Evolutionary conservation across 2,329 filamentous ascomycete genomes (phyloP).

Genomic region (Fusarium chuoi): DNA sequence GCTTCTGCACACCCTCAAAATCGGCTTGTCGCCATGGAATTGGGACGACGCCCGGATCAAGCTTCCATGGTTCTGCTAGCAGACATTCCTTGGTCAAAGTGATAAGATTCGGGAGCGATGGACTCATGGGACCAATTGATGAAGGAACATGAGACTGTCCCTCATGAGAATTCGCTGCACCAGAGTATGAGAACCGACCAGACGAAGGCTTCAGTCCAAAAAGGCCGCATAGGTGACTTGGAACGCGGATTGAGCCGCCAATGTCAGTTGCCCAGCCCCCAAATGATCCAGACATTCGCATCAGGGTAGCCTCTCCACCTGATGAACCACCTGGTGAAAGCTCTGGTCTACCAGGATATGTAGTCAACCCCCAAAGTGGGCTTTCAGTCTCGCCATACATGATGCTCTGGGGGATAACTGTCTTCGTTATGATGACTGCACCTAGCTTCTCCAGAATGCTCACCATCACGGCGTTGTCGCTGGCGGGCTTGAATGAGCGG

Average conservation of each 20-base stretch:
- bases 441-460: not conserved
- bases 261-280: not conserved
- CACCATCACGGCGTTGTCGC: not conserved
- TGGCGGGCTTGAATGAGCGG: not conserved
- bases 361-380: not conserved
- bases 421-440: not conserved
- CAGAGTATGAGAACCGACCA: not conserved
- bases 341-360: not conserved
- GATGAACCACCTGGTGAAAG: not conserved
- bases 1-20: not conserved
- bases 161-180: not conserved
- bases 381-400: conserved; percentile 4
- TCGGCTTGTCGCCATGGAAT: not conserved
- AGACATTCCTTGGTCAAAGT: not conserved
- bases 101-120: not conserved
- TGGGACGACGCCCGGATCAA: not conserved
- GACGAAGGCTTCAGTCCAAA: not conserved
- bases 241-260: not conserved
- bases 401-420: not conserved
- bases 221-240: not conserved
- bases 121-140: not conserved
- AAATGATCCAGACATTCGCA: conserved; percentile 1
- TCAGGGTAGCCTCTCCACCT: not conserved
- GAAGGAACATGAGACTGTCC: not conserved
- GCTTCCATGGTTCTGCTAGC: not conserved